These are phyloP conservation scores for Trypanosoma rangeli DNA, from an alignment of 208 protist genomes.

Conservation along the genomic window DNA sequence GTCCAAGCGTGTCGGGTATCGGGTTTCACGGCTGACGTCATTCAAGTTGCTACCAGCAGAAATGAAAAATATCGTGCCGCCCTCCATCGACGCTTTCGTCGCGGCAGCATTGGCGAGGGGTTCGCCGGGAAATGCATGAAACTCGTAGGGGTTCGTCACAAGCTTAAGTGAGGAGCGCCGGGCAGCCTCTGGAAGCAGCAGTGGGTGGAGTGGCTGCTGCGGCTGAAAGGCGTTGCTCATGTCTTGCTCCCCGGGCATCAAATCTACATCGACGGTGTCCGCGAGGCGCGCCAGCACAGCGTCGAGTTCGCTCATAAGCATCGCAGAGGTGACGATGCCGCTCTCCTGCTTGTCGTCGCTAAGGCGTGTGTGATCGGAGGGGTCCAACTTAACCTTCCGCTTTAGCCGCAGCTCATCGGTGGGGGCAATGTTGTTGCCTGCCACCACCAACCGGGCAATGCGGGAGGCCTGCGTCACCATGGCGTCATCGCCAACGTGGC, in stretches of 20 bases:
- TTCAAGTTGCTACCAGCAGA: constrained; percentile 88
- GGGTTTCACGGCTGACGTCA: constrained; percentile 78
- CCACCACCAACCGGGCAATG: constrained; percentile 80
- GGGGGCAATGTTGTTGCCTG: constrained; percentile 84
- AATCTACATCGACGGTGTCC: constrained; percentile 78
- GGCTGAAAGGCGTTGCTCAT: constrained; percentile 90
- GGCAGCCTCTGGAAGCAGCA: constrained; percentile 70
- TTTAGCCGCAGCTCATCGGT: constrained; percentile 86
- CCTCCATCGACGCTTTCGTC: background rate
- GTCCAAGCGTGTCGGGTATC: constrained; percentile 51
- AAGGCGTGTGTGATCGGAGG: constrained; percentile 74
- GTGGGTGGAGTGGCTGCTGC: constrained; percentile 91
- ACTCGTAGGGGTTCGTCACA: constrained; percentile 88
- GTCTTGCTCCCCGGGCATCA: constrained; percentile 91
- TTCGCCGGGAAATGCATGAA: constrained; percentile 33
- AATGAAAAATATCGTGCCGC: constrained; percentile 58
- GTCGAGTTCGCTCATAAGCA: constrained; percentile 79
- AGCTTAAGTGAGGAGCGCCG: constrained; percentile 69
- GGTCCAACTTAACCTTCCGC: constrained; percentile 85
- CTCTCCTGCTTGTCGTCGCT: constrained; percentile 40
- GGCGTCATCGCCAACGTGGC: constrained; percentile 50
- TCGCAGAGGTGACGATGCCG: constrained; percentile 50
- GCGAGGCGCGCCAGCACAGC: constrained; percentile 58
- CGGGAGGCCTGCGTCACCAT: constrained; percentile 43
- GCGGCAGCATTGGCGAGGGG: background rate